These are phyloP conservation scores for Acidiella bohemica DNA, from an alignment of 495 filamentous ascomycete genomes.

Conservation along the genomic window DNA sequence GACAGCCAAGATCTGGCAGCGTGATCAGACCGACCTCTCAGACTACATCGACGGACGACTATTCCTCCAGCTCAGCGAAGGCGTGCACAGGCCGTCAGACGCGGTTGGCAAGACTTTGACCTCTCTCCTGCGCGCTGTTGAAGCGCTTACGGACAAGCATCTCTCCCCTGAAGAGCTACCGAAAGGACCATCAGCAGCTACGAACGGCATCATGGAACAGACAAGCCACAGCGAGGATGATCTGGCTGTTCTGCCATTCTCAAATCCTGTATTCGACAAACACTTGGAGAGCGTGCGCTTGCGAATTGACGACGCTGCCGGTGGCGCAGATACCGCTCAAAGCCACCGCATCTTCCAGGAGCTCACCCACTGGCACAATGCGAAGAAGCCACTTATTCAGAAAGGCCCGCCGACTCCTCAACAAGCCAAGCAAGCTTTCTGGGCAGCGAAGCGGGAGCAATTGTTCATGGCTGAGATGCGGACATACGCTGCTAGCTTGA, in stretches of 20 bases:
- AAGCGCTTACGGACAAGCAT: background rate
- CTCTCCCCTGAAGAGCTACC: background rate
- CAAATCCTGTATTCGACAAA: conserved; percentile 43
- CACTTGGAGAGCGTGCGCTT: conserved; percentile 44
- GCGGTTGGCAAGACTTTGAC: background rate
- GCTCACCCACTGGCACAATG: conserved; percentile 52
- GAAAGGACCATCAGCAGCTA: background rate
- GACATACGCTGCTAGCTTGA: conserved; percentile 57
- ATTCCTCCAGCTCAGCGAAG: conserved; percentile 24
- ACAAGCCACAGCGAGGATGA: conserved; percentile 4
- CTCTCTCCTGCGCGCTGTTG: background rate
- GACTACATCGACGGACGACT: conserved; percentile 57
- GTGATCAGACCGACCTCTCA: conserved; percentile 34
- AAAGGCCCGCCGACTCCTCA: conserved; percentile 18
- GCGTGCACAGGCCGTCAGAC: background rate
- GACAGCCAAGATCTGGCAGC: background rate
- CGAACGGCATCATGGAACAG: background rate
- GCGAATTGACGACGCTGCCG: conserved; percentile 22
- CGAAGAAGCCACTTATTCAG: conserved; percentile 36
- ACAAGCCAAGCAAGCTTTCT: conserved; percentile 17
- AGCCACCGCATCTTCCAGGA: conserved; percentile 40
- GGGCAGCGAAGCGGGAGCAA: conserved; percentile 35
- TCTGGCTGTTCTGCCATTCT: conserved; percentile 43
- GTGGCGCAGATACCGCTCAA: conserved; percentile 3
- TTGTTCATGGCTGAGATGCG: conserved; percentile 48